These are phyloP conservation scores for Gracilaria domingensis DNA, from an alignment of 23 red algal species.

Conservation along the genomic window DNA sequence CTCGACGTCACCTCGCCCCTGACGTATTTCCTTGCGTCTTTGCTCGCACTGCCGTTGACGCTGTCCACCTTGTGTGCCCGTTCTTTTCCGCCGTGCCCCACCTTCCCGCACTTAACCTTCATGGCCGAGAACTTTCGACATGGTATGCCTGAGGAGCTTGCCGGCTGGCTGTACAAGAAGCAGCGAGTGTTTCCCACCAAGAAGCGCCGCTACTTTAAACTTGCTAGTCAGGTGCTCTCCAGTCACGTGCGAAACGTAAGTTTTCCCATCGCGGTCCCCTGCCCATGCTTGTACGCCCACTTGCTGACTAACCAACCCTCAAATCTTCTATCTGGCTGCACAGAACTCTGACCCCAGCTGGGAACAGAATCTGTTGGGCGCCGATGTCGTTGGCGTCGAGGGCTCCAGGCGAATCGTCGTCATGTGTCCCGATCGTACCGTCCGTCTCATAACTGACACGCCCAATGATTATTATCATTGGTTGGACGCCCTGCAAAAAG, in stretches of 20 bases:
- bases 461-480: slow-evolving; percentile 77
- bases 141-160: slow-evolving; percentile 79
- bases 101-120: not conserved
- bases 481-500: slow-evolving; percentile 80
- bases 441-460: slow-evolving; percentile 71
- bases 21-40: not conserved
- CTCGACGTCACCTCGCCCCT: not conserved
- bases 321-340: not conserved
- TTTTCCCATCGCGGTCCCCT: not conserved
- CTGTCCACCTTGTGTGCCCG: not conserved
- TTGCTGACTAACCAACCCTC: not conserved
- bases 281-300: not conserved
- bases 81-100: not conserved
- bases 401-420: slow-evolving; percentile 62
- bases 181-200: slow-evolving; percentile 74
- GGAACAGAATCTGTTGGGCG: slow-evolving; percentile 77
- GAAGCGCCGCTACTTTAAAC: slow-evolving; percentile 82
- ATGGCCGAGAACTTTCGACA: slow-evolving; percentile 87
- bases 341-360: slow-evolving; percentile 68
- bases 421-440: slow-evolving; percentile 74
- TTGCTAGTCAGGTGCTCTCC: slow-evolving; percentile 76
- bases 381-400: slow-evolving; percentile 67
- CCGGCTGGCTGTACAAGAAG: slow-evolving; percentile 80
- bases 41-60: not conserved
- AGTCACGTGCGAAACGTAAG: slow-evolving; percentile 80